Evolutionary conservation across 2,329 filamentous ascomycete species (phyloP), one percentile per base, ranked within the genome.

Genomic region (Alternaria brassicicola): DNA sequence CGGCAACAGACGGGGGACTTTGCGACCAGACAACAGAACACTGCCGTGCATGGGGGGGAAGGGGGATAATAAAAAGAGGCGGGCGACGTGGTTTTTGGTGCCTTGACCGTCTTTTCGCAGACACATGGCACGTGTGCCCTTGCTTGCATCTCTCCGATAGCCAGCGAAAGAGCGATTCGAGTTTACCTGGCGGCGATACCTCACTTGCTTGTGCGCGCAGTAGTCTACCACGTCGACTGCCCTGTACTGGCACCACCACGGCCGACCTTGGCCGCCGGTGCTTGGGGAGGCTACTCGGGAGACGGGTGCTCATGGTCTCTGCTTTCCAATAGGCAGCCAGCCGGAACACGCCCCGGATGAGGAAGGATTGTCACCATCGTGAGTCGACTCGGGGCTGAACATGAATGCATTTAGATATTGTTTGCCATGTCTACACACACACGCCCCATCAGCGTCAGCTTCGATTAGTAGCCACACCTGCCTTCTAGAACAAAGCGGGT

Each of bases 401-500:
- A n/a, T 17, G 35, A 15, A 8, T 19, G 35, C 35, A 36, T n/a
- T 36, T 41, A 23, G 43, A 12, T 13, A 31, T 28, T 46, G 28
- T 46, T 21, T 33, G 19, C 43, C 19, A 47, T 35, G 28, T 47
- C 43, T 50, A 30, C 23, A 55, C 35, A 8, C 23, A 15, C 35
- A 8, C 23, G 10, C 36, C 42, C 55, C 28, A 48, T 48, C 41
- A 39, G 33, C 55, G 53, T 33, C 48, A 45, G 47, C 39, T 33
- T 52, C 43, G 43, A 47, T 47, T 12, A 47, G 43, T 23, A 51
- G 60, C 57, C 63, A 59, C 61, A 59, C 59, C 46, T 57, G 50
- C 63, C 67, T 69, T 68, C 68, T 66, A 71, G 67, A 72, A 72
- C 65, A 72, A 70, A 69, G 68, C 65, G 55, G 61, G 65, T 49